A percentile compares a stretch with the other conserved stretches of the same genome.
Conservation (phyloP, 2,329 filamentous ascomycete species). For the Aulographum hederae region DNA sequence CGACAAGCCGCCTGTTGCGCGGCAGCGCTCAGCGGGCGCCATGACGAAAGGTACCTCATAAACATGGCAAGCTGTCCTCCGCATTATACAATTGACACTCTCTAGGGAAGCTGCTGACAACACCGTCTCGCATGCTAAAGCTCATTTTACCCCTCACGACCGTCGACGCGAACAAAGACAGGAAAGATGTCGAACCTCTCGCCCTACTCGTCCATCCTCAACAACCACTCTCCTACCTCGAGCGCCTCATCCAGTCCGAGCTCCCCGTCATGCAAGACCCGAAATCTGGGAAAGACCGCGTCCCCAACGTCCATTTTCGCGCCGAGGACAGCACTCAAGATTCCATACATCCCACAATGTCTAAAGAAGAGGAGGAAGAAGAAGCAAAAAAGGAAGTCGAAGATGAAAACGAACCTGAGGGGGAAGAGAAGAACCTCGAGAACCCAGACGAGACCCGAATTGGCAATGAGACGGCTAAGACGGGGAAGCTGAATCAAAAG, state of each 20-base stretch:
- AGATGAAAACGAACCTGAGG: conserved; percentile 4
- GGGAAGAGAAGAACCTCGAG: conserved; percentile 4
- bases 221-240: conserved; percentile 78
- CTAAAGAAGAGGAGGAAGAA: conserved; percentile 17
- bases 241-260: conserved; percentile 76
- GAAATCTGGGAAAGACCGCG: conserved; percentile 46
- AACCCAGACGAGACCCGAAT: conserved; percentile 9
- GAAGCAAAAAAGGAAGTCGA: conserved; percentile 12
- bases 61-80: neutral
- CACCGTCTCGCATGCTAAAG: conserved; percentile 63
- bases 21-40: conserved; percentile 30
- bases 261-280: conserved; percentile 47
- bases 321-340: conserved; percentile 57
- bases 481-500: conserved; percentile 14
- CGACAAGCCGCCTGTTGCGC: conserved; percentile 36
- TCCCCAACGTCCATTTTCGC: conserved; percentile 60
- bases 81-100: conserved; percentile 3
- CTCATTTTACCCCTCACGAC: conserved; percentile 59
- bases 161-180: conserved; percentile 36
- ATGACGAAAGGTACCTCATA: conserved; percentile 45
- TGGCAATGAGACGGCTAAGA: conserved; percentile 11
- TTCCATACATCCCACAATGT: conserved; percentile 19
- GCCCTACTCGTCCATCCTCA: conserved; percentile 77
- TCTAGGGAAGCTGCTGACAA: conserved; percentile 61
- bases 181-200: conserved; percentile 62